These are phyloP conservation scores for Tolypocladium album DNA, from an alignment of 2,329 filamentous ascomycete genomes.

Conservation along the genomic window DNA sequence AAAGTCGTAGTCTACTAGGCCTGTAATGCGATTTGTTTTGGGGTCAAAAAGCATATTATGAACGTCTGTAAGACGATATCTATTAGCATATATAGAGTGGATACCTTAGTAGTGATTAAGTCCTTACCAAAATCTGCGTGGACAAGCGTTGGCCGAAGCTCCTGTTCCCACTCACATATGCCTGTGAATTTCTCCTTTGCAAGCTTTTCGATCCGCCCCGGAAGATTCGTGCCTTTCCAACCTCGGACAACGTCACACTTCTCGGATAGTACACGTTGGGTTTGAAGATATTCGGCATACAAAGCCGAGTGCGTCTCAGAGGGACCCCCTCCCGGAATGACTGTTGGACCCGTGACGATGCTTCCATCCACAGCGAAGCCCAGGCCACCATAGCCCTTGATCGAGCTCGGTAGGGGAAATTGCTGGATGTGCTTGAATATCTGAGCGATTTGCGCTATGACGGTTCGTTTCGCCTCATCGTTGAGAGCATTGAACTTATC, in stretches of 20 bases:
- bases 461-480: neutral
- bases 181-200: neutral
- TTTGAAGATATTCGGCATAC: neutral
- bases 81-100: neutral
- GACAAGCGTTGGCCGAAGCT: neutral
- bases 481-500: neutral
- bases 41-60: neutral
- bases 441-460: neutral
- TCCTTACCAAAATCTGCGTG: neutral
- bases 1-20: neutral
- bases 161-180: neutral
- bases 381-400: neutral
- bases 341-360: neutral
- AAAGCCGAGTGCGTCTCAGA: neutral
- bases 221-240: neutral
- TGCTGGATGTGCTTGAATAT: neutral
- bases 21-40: neutral
- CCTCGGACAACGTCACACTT: neutral
- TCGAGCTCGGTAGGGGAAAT: neutral
- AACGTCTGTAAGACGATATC: neutral
- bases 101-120: neutral
- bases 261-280: neutral
- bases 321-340: neutral
- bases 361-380: neutral
- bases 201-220: neutral